Evolutionary conservation across 1,284 basidiomycete species (phyloP), one percentile per base, ranked within the genome.

Genomic region (Moesziomyces antarcticus): DNA sequence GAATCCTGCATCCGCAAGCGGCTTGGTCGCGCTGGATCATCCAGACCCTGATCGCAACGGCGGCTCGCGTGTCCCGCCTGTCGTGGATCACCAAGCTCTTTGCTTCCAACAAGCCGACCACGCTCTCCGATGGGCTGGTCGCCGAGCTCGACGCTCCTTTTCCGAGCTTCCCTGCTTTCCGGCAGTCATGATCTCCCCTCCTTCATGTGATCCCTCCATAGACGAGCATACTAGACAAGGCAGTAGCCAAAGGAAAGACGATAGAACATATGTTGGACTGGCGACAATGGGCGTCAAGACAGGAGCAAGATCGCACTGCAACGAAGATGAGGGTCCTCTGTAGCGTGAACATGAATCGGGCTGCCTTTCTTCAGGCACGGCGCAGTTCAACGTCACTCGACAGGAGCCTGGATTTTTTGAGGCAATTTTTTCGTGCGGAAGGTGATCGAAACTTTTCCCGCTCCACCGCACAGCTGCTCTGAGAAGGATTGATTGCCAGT

Each of bases 401-500:
- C 66, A 56, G 48, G 30, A 56, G 24, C 20, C 30, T 33, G 30
- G 30, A 27, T 30, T 30, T 35, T 16, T 10, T 44, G 25, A 27
- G 25, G 25, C 22, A 22, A 22, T 27, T 49, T 43, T 69, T 52
- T 60, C 60, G 60, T 62, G 56, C 60, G 67, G 50, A 65, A 65
- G 30, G 54, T 56, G 54, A 52, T 65, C 68, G 61, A 61, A 50
- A 50, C 61, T 71, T 71, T 64, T 48, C 24, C 49, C 42, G 24
- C 56, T 18, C 45, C 48, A 43, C 18, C 49, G 47, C 16, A 40
- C 37, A 18, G 37, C 37, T 18, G 30, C 30, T 33, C 10, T 40
- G 37, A 40, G 37, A 40, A 55, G 53, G 51, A 55, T 56, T 57
- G 53, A 27, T 27, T 27, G 18, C 14, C 25, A 25, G 27, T 27